A percentile compares a stretch with the other conserved stretches of the same genome.
These are phyloP conservation scores for Neocallimastix lanati DNA, from an alignment of 192 early-diverging fungal genomes.

Conservation along the genomic window DNA sequence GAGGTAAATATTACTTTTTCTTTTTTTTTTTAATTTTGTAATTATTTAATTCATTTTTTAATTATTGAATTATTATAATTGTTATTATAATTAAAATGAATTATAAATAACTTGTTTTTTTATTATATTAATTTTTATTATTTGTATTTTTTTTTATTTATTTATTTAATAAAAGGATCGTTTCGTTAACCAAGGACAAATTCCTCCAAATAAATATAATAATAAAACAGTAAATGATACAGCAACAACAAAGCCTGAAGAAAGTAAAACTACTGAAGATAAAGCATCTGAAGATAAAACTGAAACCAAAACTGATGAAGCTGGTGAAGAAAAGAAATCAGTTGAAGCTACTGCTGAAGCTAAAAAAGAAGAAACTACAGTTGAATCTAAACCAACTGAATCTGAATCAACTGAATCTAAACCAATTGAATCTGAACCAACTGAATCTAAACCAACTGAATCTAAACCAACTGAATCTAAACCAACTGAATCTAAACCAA, in stretches of 20 bases:
- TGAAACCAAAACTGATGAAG: not conserved
- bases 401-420: no score
- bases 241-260: not conserved
- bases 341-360: not conserved
- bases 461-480: no score
- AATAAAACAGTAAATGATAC: not conserved
- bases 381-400: no score
- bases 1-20: conserved; percentile 47
- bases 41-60: no score
- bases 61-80: not conserved
- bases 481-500: no score
- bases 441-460: no score
- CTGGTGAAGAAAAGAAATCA: not conserved
- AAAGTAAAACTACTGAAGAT: not conserved
- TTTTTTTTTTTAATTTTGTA: no score
- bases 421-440: no score
- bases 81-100: not conserved
- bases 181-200: not conserved
- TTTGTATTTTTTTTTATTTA: not conserved
- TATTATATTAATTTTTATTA: not conserved
- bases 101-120: not conserved
- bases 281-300: not conserved
- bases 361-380: not conserved
- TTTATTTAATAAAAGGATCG: not conserved
- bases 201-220: not conserved